A percentile compares a stretch with the other conserved stretches of the same genome.
Evolutionary conservation across 1,139 yeast species (phyloP).

Genomic region (Yamadazyma dushanensis): DNA sequence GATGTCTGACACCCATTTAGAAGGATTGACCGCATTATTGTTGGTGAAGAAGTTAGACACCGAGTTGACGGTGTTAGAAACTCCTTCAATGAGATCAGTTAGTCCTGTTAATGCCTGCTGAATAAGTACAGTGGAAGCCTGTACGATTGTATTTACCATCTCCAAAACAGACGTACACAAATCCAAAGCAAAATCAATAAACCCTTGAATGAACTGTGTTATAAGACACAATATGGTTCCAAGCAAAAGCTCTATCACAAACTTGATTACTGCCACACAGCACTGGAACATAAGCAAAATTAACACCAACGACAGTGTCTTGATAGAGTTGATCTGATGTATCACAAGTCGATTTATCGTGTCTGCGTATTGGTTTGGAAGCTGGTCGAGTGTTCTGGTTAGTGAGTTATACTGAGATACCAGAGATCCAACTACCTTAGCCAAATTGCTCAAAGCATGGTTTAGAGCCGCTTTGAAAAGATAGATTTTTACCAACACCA

Average conservation of each 20-base stretch:
- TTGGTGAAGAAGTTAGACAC: conserved; percentile 54
- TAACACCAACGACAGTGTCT: conserved; percentile 37
- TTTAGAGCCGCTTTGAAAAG: conserved; percentile 47
- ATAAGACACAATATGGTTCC: conserved; percentile 88
- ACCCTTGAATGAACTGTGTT: conserved; percentile 70
- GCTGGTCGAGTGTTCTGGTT: conserved; percentile 3
- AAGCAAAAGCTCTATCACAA: conserved; percentile 67
- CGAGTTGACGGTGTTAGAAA: conserved; percentile 14
- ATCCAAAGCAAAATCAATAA: conserved; percentile 67
- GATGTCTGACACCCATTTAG: conserved; percentile 34
- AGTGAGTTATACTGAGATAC: conserved; percentile 16
- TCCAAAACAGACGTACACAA: conserved; percentile 64
- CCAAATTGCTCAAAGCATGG: conserved; percentile 34
- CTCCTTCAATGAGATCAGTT: conserved; percentile 6
- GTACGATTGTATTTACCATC: conserved; percentile 47
- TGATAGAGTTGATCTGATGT: conserved; percentile 44
- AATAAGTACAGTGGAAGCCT: conserved; percentile 14
- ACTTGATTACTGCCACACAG: conserved; percentile 58
- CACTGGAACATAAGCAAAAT: conserved; percentile 49
- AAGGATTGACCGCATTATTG: conserved; percentile 31
- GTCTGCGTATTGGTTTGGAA: conserved; percentile 40
- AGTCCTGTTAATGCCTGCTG: conserved; percentile 12
- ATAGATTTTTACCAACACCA: conserved; percentile 50
- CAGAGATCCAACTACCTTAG: conserved; percentile 24
- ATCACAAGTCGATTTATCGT: conserved; percentile 55